Conservation (phyloP, 2,329 filamentous ascomycete genomes). For the Madurella fahalii region DNA sequence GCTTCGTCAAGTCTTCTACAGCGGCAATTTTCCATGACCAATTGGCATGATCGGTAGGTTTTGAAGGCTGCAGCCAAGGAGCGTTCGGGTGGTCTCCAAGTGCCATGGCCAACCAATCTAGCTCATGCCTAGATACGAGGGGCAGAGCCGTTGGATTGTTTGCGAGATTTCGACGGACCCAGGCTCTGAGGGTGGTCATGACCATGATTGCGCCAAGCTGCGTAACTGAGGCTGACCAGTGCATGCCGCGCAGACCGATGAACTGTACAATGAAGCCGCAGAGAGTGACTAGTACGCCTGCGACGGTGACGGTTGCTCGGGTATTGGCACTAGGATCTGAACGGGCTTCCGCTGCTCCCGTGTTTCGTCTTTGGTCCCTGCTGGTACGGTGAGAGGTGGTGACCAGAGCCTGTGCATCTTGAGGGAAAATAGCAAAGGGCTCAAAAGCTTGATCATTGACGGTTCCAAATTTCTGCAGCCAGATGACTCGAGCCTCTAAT, state of each 20-base stretch:
- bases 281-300: constrained; percentile 22
- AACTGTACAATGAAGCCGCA: constrained; percentile 30
- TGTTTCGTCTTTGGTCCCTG: not conserved
- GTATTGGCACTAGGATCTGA: too few species aligned
- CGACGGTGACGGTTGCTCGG: not conserved
- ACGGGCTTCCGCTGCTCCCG: too few species aligned
- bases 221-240: constrained; percentile 27
- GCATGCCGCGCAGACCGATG: constrained; percentile 26
- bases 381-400: constrained; percentile 7
- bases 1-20: not conserved
- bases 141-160: constrained; percentile 6
- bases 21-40: not conserved
- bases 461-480: constrained; percentile 29
- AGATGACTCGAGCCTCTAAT: constrained; percentile 21
- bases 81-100: not conserved
- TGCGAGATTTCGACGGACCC: constrained; percentile 25
- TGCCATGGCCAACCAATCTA: constrained; percentile 28
- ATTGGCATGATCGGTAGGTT: not conserved
- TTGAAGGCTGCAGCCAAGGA: not conserved
- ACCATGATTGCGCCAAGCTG: constrained; percentile 26
- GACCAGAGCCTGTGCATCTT: not conserved
- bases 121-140: constrained; percentile 20
- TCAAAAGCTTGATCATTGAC: constrained; percentile 31
- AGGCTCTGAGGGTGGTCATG: constrained; percentile 27
- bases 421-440: constrained; percentile 15